Base-by-base conservation (phyloP, 495 filamentous ascomycete genomes). In the Talaromyces proteolyticus region DNA sequence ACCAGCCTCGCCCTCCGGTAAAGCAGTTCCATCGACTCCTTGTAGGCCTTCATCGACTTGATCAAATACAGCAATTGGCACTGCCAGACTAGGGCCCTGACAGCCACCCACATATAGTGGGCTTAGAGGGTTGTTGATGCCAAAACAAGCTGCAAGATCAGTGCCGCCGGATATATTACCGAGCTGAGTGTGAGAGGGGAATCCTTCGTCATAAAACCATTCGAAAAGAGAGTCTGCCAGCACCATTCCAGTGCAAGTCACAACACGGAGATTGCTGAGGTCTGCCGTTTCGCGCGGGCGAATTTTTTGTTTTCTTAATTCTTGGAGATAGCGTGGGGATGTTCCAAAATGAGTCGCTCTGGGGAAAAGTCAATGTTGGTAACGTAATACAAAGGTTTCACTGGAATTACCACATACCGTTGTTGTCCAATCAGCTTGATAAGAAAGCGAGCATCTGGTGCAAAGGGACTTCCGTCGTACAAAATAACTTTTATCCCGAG, bases 191-290 rank as follows among this genome's bases (percentile, higher is more conserved):
- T 68, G 62, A 2, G 73, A 23, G 0, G 86, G 86, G 64, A 92
- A 92, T 11, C 74, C 88, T n/a, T 63, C 60, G 62, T 90, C 86
- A 65, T 90, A 91, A 72, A 91, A 89, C 86, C 86, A 92, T 49
- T 87, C 78, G 60, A 88, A 89, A 36, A 87, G 69, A 29, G 79
- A 72, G 40, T 88, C 77, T 6, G 84, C 77, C 7, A 91, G 74
- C 1, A 90, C 86, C 88, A 91, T 91, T 11, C 87, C 88, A 4
- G 88, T 92, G 49, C 74, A 78, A 8, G 76, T 80, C 16, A 90
- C 86, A 14, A 68, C 57, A 20, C 67, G 64, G 21, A 92, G 69
- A 39, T 54, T 62, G 5, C 72, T 78, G 11, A 91, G 67, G 51
- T 90, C 83, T 18, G 74, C 69, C 8, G 84, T 68, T 20, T 82